phyloP scores from a whole-genome alignment of 2,329 filamentous ascomycete species.

The Zymoseptoria pseudotritici region DNA sequence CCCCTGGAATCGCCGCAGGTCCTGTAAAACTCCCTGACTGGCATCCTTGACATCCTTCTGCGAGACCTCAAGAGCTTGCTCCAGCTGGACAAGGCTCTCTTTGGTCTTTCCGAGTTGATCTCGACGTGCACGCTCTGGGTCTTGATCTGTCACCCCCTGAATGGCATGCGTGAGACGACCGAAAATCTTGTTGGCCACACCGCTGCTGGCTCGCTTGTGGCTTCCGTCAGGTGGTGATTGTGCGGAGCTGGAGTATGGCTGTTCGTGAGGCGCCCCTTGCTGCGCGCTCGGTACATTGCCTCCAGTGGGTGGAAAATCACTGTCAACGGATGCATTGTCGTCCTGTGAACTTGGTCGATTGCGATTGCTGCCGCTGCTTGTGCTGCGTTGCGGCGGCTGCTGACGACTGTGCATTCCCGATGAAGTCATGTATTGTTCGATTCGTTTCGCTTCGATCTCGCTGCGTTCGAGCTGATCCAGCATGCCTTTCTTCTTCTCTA shows the following conservation, averaged over 20 bases:
- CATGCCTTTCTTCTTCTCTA: slow-evolving; percentile 75
- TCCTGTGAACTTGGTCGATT: slow-evolving; percentile 22
- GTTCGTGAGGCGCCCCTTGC: slow-evolving; percentile 53
- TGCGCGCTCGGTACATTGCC: slow-evolving; percentile 54
- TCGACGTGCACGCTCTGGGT: slow-evolving; percentile 83
- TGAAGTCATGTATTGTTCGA: slow-evolving; percentile 82
- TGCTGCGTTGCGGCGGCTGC: slow-evolving; percentile 58
- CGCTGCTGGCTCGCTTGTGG: slow-evolving; percentile 75
- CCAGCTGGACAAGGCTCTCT: slow-evolving; percentile 76
- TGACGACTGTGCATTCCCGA: slow-evolving; percentile 50
- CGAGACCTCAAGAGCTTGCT: slow-evolving; percentile 81
- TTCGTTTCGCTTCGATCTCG: slow-evolving; percentile 83
- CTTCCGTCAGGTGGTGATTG: slow-evolving; percentile 18
- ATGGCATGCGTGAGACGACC: slow-evolving; percentile 92
- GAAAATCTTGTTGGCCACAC: slow-evolving; percentile 90
- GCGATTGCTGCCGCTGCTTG: slow-evolving; percentile 32
- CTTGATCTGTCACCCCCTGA: slow-evolving; percentile 90
- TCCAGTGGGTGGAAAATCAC: slow-evolving; percentile 79
- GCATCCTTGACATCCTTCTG: slow-evolving; percentile 91
- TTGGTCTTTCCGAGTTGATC: slow-evolving; percentile 94
- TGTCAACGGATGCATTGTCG: slow-evolving; percentile 86
- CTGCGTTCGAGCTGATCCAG: slow-evolving; percentile 88
- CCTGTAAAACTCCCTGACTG: slow-evolving; percentile 77
- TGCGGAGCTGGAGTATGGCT: slow-evolving; percentile 19
- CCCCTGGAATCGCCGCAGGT: slow-evolving; percentile 83